Evolutionary conservation across 2,329 filamentous ascomycete species (phyloP).

Genomic region (Xylaria sp.): DNA sequence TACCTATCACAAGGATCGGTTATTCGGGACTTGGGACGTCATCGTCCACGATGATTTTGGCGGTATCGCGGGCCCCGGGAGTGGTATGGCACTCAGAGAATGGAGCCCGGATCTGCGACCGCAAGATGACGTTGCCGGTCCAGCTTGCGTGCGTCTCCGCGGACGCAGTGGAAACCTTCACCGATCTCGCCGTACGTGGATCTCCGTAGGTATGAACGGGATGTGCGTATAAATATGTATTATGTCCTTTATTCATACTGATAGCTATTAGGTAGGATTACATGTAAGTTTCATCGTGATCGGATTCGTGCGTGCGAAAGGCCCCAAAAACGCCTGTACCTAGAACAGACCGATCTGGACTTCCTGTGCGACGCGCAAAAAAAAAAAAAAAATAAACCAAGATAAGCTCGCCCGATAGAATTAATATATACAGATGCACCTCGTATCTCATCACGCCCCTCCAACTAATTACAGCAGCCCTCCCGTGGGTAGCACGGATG

Average conservation of each 20-base stretch:
- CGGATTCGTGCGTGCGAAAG: too few species aligned
- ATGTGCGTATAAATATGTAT: too few species aligned
- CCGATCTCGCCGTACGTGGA: background rate
- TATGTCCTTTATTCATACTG: too few species aligned
- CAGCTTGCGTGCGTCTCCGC: slow-evolving; percentile 10
- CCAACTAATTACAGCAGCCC: too few species aligned
- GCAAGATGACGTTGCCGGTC: slow-evolving; percentile 19
- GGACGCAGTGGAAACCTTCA: slow-evolving; percentile 11
- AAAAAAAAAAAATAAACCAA: too few species aligned
- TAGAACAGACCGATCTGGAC: too few species aligned
- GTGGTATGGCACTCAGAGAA: slow-evolving; percentile 7
- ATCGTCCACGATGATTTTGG: slow-evolving; percentile 14
- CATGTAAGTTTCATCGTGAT: too few species aligned
- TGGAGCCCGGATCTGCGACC: slow-evolving; percentile 7
- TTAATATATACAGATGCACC: background rate
- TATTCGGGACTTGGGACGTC: slow-evolving; percentile 6
- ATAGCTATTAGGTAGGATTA: too few species aligned
- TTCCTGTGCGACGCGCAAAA: too few species aligned
- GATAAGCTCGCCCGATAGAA: too few species aligned
- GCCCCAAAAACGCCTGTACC: too few species aligned
- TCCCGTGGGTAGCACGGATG: background rate
- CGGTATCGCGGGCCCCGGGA: slow-evolving; percentile 7
- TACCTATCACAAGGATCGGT: background rate
- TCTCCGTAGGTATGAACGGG: too few species aligned
- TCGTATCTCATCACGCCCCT: background rate